phyloP scores from a whole-genome alignment of 2,329 filamentous ascomycete species.

The Aspergillus sergii region DNA sequence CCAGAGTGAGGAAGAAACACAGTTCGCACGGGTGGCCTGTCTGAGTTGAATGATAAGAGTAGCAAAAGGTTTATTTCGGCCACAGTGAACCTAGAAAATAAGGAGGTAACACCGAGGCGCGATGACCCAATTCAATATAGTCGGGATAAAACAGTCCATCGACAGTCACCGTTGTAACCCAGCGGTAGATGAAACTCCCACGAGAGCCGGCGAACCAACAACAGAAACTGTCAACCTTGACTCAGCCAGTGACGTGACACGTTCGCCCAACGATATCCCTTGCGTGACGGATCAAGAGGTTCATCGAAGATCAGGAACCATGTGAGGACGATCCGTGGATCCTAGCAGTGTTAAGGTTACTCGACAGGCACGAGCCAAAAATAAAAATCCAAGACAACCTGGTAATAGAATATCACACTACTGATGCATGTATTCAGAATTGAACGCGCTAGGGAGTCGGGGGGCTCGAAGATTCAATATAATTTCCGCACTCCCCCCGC shows the following conservation, averaged over 20 bases:
- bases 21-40: neutral
- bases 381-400: neutral
- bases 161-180: neutral
- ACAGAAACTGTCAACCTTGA: too few relatives aligned
- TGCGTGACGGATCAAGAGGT: slow-evolving; percentile 6
- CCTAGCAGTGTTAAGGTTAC: slow-evolving; percentile 7
- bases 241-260: neutral
- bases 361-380: slow-evolving; percentile 13
- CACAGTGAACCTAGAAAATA: neutral
- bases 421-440: neutral
- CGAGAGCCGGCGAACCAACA: neutral
- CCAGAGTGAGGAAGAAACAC: neutral
- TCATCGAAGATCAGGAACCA: slow-evolving; percentile 10
- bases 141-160: neutral
- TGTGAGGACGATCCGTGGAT: slow-evolving; percentile 20
- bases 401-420: neutral
- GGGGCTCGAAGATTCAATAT: neutral
- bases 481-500: neutral
- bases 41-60: neutral
- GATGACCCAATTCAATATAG: neutral
- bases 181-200: neutral
- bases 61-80: neutral
- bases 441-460: neutral
- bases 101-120: neutral
- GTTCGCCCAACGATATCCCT: slow-evolving; percentile 2